Base-by-base conservation (phyloP, 73 alveolate genomes). In the Paramecium sonneborni region DNA sequence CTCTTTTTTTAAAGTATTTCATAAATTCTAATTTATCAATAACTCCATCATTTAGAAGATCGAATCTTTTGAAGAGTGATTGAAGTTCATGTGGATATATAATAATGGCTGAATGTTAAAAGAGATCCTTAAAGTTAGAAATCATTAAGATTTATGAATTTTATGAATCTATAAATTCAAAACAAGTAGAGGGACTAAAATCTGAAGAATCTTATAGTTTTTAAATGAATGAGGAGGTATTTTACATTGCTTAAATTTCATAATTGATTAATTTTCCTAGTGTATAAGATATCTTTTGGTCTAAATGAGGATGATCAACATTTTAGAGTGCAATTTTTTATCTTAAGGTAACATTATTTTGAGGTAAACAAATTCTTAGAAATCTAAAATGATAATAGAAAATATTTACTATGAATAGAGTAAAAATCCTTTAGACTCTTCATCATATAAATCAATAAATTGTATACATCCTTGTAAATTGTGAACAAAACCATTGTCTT, bases 41-140 rank as follows among this genome's bases (percentile, higher is more conserved):
- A 10, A 79, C 72, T 37, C 90, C 90, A 24, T 79, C 90, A 44
- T 44, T 79, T 4, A 79, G 28, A 18, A 79, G n/a, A 79, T 79
- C 90, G 5, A 79, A 41, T 46, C 90, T 79, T 24, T 62, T 79
- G 32, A 79, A 79, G 9, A 79, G 26, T 5, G 90, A 21, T 79
- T 23, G 15, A 5, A 79, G 30, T 79, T 79, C 90, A 24, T 79
- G 34, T 5, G 44, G 44, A 79, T 79, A 79, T n/a, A 79, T 46
- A 8, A 79, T n/a, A 1, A 79, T 26, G 44, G 44, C 69, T 46
- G 41, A 39, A 41, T 43, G 11, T 30, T 18, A 15, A 15, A 79
- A 79, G 20, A 79, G 39, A 24, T 79, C 76, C 5, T 46, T 43
- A 18, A 79, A 79, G 24, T 79, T 39, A 0, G 44, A 24, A 5